Percentiles rank a stretch among this genome's conserved stretches.
phyloP scores from a whole-genome alignment of 176 grass and related monocot genomes.

The Oryza longistaminata region DNA sequence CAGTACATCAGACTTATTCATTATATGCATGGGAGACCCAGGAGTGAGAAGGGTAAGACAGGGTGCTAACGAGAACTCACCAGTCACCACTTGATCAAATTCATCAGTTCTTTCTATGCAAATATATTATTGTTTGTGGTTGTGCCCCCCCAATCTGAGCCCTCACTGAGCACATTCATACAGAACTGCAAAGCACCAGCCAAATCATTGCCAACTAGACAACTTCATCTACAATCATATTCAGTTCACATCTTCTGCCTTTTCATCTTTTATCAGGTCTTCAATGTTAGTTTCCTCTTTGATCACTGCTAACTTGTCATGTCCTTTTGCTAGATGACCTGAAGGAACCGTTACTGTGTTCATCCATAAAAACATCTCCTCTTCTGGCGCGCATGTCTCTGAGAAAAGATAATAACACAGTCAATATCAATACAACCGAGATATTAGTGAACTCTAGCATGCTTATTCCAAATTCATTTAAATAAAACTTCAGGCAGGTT shows the following conservation, averaged over 20 bases:
- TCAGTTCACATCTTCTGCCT: constrained; percentile 58
- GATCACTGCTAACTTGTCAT: constrained; percentile 37
- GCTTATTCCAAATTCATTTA: constrained; percentile 5
- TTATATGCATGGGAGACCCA: background rate
- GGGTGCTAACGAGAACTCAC: constrained; percentile 42
- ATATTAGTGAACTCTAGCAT: background rate
- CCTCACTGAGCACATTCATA: constrained; percentile 79
- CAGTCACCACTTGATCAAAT: constrained; percentile 64
- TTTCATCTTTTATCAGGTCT: constrained; percentile 33
- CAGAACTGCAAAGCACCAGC: constrained; percentile 77
- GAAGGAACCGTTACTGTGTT: constrained; percentile 52
- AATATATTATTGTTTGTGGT: constrained; percentile 96
- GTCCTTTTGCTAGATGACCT: constrained; percentile 44
- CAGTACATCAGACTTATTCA: background rate
- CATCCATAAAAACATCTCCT: constrained; percentile 88
- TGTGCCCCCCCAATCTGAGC: constrained; percentile 85
- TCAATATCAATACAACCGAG: constrained; percentile 11
- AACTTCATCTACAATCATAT: constrained; percentile 78
- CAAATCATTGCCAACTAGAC: constrained; percentile 77
- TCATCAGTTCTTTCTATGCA: constrained; percentile 82
- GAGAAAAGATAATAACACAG: constrained; percentile 31
- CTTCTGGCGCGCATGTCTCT: constrained; percentile 73
- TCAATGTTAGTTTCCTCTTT: constrained; percentile 44
- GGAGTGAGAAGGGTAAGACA: background rate
- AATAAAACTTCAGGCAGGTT: constrained; percentile 19